Evolutionary conservation across 306 rosid genomes (phyloP).

Genomic region (Dryas alaskensis): DNA sequence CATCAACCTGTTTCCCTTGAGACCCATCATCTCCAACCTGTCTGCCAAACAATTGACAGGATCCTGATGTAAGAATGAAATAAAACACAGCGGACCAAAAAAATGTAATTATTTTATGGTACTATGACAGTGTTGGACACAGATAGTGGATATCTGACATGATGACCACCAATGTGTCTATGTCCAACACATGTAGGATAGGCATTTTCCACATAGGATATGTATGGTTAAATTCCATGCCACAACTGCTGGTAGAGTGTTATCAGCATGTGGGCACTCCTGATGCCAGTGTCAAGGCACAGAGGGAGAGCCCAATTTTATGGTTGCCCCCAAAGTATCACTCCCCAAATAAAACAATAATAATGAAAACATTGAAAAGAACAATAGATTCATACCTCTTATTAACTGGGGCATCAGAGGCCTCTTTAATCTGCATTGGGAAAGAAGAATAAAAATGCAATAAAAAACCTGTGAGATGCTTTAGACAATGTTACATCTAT

Average conservation of each 20-base stretch:
- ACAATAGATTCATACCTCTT: slow-evolving; percentile 32
- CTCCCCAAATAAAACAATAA: slow-evolving; percentile 8
- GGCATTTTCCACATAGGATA: slow-evolving; percentile 10
- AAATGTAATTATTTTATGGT: slow-evolving; percentile 28
- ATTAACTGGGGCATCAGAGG: slow-evolving; percentile 22
- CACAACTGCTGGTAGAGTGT: slow-evolving; percentile 2
- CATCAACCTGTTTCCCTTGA: slow-evolving; percentile 39
- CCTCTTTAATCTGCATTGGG: slow-evolving; percentile 38
- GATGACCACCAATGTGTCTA: background rate
- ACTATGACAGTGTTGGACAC: slow-evolving; percentile 5
- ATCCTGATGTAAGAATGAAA: slow-evolving; percentile 27
- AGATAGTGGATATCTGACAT: slow-evolving; percentile 5
- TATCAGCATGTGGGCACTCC: background rate
- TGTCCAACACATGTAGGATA: slow-evolving; percentile 14
- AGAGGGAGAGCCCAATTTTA: slow-evolving; percentile 6
- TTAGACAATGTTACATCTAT: background rate
- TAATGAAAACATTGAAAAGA: background rate
- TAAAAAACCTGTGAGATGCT: background rate
- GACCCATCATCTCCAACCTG: slow-evolving; percentile 43
- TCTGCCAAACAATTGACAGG: slow-evolving; percentile 50
- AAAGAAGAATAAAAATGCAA: background rate
- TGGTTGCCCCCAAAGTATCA: slow-evolving; percentile 6
- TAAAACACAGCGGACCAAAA: background rate
- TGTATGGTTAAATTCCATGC: background rate
- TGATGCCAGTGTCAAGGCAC: slow-evolving; percentile 12